Base-by-base conservation (phyloP, 2,329 filamentous ascomycete genomes). In the Geosmithia morbida region DNA sequence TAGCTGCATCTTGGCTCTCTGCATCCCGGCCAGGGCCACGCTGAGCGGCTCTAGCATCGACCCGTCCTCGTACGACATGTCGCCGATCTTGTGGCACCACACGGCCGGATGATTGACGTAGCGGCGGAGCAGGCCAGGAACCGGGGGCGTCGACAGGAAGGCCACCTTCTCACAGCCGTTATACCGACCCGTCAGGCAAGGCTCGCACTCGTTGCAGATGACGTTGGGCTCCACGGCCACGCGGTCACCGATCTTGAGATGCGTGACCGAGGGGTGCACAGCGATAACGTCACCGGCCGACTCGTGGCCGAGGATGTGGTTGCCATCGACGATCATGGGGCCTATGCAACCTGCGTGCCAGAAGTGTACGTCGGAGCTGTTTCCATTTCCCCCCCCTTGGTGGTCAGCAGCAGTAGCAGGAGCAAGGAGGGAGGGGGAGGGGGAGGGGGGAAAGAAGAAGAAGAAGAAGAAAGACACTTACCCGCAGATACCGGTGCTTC, bases 401-500 rank as follows among this genome's bases (percentile, higher is more conserved):
- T 14, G 14, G 19, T 26, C 19, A 18, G 19, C 30, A 29, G 19
- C 14, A 3, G 33, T 37, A 6, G 6, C 11, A 11, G 29, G 29
- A 30, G 29, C 11, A 30, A 7, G 29, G 11, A 30, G 33, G 11
- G 33, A 7, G 10, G 33, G 11, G 6, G 11, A 11, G 33, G 3
- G 33, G 14, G 6, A 37, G 33, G 14, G 33, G 14, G 33, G 14
- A 11, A 37, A 11, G 13, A 3, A 37, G 33, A 30, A 11, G 29
- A 30, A 6, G n/a, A n/a, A n/a, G n/a, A n/a, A n/a, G 4, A 26
- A 37, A 13, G 33, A 43, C 41, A 62, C 66, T 56, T 71, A 92
- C 79, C 90, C 90, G 72, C 92, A 97, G 58, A 97, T 97, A 49
- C 92, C 92, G 7, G 90, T 96, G 67, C 86, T 94, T 67, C 90